Evolutionary conservation across 805 yeast species (phyloP).

Genomic region (Trichomonascus vanleenenianus): DNA sequence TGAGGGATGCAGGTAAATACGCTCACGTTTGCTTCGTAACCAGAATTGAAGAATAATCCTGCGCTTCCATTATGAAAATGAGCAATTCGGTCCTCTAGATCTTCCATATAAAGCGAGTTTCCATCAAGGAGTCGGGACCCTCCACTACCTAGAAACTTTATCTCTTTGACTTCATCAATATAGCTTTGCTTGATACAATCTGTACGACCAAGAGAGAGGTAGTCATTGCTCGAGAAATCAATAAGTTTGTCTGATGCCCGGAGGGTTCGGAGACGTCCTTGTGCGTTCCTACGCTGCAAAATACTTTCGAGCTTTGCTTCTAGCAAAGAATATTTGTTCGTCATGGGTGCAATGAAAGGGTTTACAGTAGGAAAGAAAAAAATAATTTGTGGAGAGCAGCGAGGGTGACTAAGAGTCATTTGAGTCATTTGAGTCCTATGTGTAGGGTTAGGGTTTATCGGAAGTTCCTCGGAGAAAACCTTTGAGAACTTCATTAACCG

Average conservation of each 20-base stretch:
- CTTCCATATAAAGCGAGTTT: slow-evolving; percentile 16
- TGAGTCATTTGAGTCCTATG: slow-evolving; percentile 4
- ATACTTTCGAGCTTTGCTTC: too few species aligned
- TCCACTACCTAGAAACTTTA: slow-evolving; percentile 15
- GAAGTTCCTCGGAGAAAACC: too few species aligned
- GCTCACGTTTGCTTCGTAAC: slow-evolving; percentile 21
- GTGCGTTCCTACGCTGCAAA: too few species aligned
- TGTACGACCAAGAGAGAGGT: slow-evolving; percentile 11
- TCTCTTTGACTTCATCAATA: slow-evolving; percentile 4
- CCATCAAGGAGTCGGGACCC: slow-evolving; percentile 23
- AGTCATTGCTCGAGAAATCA: slow-evolving; percentile 22
- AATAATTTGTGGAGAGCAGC: too few species aligned
- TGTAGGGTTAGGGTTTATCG: background rate
- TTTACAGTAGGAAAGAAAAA: too few species aligned
- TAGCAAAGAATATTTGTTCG: too few species aligned
- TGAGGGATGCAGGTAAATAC: slow-evolving; percentile 19
- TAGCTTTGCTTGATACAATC: slow-evolving; percentile 7
- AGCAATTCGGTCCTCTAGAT: slow-evolving; percentile 14
- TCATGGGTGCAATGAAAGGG: too few species aligned
- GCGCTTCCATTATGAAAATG: slow-evolving; percentile 15
- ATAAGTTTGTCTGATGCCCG: background rate
- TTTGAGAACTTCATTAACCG: too few species aligned
- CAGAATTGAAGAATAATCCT: slow-evolving; percentile 21
- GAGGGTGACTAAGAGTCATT: too few species aligned
- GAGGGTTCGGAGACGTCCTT: background rate